phyloP scores from a whole-genome alignment of 805 yeast genomes.

The Debaryomyces prosopidis region DNA sequence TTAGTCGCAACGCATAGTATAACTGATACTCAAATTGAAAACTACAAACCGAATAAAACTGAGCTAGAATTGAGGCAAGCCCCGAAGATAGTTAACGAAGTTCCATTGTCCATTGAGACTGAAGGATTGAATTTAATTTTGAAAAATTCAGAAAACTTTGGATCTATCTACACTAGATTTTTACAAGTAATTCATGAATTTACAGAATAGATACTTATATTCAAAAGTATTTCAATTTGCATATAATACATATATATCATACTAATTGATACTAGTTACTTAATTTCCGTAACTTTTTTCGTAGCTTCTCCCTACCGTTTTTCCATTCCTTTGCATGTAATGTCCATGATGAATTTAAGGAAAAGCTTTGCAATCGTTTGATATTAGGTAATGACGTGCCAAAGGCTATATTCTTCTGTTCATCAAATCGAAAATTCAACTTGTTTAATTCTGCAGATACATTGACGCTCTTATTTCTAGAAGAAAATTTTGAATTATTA shows the following conservation, averaged over 20 bases:
- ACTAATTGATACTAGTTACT: neutral
- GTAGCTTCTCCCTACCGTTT: conserved; percentile 3
- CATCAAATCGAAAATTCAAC: conserved; percentile 1
- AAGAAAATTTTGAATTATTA: neutral
- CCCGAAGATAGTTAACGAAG: conserved; percentile 18
- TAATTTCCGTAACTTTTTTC: conserved; percentile 3
- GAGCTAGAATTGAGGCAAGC: conserved; percentile 34
- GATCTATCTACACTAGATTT: conserved; percentile 6
- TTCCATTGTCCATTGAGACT: conserved; percentile 7
- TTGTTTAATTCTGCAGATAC: neutral
- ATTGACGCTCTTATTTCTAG: neutral
- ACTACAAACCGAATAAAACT: conserved; percentile 26
- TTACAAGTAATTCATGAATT: conserved; percentile 11
- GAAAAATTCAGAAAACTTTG: conserved; percentile 2
- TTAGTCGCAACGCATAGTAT: conserved; percentile 22
- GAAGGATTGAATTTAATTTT: conserved; percentile 6
- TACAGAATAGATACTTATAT: conserved; percentile 4
- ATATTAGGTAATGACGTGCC: conserved; percentile 4
- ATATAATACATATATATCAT: neutral
- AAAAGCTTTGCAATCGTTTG: neutral
- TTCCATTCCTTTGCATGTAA: conserved; percentile 5
- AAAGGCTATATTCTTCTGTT: conserved; percentile 6
- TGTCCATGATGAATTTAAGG: conserved; percentile 2
- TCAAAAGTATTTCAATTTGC: neutral
- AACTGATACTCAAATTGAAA: conserved; percentile 21